Evolutionary conservation across 1,284 basidiomycete genomes (phyloP), one percentile per base, ranked within the genome.

Genomic region (Anthracocystis panici-leucophaei): DNA sequence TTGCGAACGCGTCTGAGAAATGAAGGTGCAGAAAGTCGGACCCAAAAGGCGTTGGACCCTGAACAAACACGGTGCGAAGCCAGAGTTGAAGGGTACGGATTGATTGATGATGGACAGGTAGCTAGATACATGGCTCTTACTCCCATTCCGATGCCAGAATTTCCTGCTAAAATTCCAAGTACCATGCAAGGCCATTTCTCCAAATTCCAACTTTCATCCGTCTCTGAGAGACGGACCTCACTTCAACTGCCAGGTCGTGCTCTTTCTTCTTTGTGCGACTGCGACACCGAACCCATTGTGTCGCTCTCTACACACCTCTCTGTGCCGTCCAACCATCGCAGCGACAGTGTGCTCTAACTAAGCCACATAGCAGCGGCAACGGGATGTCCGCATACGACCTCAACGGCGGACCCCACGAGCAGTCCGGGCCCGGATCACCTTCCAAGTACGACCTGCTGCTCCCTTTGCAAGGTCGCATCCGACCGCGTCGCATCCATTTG

Each of bases 401-500:
- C 42, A 35, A 23, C 35, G 41, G 38, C 35, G n/a, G 3, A 16
- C 31, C 33, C 21, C 40, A 29, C 35, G 46, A 31, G 25, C 41
- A 18, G 23, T 9, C 25, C 25, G 23, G 35, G 33, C 14, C 20
- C 14, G 40, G n/a, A 16, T 12, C 53, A 5, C 12, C 20, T 40
- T 68, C 70, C 25, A 67, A 58, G 50, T 58, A 65, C 46, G 60
- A 68, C 20, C 27, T 78, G 12, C 29, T 40, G 20, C 63, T 79
- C 1, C 77, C 77, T 14, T 14, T 44, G 2, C 77, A 79, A 46
- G 77, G 77, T 14, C 45, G 23, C 27, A 57, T 79, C n/a, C 64
- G 58, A 42, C 70, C 75, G 29, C 71, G 67, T 12, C 66, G 75
- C 20, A 40, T 77, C 23, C 54, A 55, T n/a, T 75, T 79, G 9